Evolutionary conservation across 78 protist genomes (phyloP).

Genomic region (Parvularia atlantis): DNA sequence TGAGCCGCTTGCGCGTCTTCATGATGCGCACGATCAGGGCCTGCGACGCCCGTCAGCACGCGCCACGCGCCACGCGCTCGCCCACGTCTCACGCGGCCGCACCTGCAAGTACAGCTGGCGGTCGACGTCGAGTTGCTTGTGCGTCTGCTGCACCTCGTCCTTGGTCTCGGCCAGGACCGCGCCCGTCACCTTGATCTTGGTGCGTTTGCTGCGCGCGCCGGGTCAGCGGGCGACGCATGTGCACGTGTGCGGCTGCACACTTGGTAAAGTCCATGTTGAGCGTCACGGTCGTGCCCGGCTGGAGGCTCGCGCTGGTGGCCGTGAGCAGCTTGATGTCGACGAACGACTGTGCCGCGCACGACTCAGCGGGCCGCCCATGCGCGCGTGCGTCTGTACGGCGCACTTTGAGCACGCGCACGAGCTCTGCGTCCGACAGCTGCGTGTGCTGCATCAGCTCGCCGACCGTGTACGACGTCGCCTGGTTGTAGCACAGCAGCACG

Average conservation of each 20-base stretch:
- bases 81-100: too few relatives aligned
- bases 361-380: too few relatives aligned
- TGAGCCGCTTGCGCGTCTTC: conserved; percentile 61
- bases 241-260: too few relatives aligned
- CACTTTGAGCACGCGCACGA: conserved; percentile 38
- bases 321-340: too few relatives aligned
- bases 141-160: conserved; percentile 42
- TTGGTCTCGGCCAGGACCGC: conserved; percentile 44
- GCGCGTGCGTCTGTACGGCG: background rate
- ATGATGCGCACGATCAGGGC: conserved; percentile 78
- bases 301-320: too few relatives aligned
- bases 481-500: conserved; percentile 40
- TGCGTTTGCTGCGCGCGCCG: conserved; percentile 29
- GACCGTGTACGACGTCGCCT: background rate
- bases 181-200: conserved; percentile 43
- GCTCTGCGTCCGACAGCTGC: conserved; percentile 33
- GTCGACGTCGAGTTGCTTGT: background rate
- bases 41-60: too few relatives aligned
- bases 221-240: too few relatives aligned
- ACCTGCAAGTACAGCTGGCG: background rate
- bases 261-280: too few relatives aligned
- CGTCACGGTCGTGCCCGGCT: too few relatives aligned
- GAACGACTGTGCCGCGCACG: too few relatives aligned
- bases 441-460: conserved; percentile 30
- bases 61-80: too few relatives aligned